Evolutionary conservation across 805 yeast species (phyloP), one percentile per base, ranked within the genome.

Genomic region (Grigorovia transvaalensis): DNA sequence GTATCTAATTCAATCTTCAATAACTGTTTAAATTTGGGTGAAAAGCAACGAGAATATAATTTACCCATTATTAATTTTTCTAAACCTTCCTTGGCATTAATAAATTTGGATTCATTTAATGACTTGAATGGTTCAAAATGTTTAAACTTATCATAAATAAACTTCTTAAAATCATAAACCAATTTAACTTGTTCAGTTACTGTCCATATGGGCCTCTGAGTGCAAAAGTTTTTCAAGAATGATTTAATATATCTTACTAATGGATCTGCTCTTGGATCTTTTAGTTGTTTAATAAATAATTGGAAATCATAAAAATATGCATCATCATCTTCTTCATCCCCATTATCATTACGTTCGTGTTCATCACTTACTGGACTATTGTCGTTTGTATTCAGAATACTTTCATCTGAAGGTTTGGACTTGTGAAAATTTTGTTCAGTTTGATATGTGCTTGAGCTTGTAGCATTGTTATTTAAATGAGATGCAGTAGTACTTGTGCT

Each of bases 31-130:
- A 73, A 61, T 17, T 65, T 70, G 0, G 98, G 97, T 0, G 97
- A 81, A 62, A 85, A 95, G 33, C 91, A 84, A 51, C 78, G 79
- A 1, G 74, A 73, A 65, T 88, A 90, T 2, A 95, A 68, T 56
- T 96, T 75, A 51, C 91, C 90, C 95, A 90, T 88, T 9, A 95
- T 75, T 45, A 93, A 74, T 66, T 93, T 93, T 67, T 93, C 99
- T 59, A 93, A 74, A 0, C 99, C 99, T 59, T 89, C 97, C 57
- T 82, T 72, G 2, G 95, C 83, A 62, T 90, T 88, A 42, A 75
- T 81, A 49, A 86, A 69, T 50, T 77, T 81, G 19, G 73, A 73
- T 2, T 74, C 77, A 17, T 80, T 81, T 72, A 88, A 75, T 2
- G 78, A 70, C 20, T 79, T 75, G 65, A 93, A 91, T 1, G 97